A percentile compares a stretch with the other conserved stretches of the same genome.
Evolutionary conservation across 2,329 filamentous ascomycete species (phyloP).

Genomic region (Paraphoma sp.): DNA sequence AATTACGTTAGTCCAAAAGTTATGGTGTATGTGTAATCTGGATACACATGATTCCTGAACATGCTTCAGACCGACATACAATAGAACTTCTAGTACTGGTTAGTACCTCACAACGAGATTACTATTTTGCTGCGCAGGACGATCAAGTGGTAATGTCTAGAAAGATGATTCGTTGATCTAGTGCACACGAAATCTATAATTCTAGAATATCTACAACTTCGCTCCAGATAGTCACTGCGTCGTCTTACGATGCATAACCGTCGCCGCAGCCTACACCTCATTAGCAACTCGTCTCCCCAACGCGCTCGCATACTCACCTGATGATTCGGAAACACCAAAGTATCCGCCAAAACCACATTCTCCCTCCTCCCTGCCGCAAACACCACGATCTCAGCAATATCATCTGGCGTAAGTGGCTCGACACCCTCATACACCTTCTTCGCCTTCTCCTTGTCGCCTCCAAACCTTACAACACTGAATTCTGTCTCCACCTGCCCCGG

Average conservation of each 20-base stretch:
- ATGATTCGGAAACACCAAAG: constrained; percentile 85
- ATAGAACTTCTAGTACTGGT: no score
- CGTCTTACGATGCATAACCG: constrained; percentile 45
- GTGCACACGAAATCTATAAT: constrained; percentile 1
- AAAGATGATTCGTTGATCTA: not conserved
- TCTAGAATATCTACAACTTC: constrained; percentile 4
- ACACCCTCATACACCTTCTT: constrained; percentile 80
- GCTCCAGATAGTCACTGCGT: not conserved
- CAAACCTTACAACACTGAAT: constrained; percentile 87
- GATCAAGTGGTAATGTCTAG: no score
- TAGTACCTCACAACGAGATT: no score
- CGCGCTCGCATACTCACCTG: constrained; percentile 66
- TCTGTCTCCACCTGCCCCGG: constrained; percentile 95
- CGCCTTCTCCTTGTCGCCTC: constrained; percentile 87
- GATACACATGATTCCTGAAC: no score
- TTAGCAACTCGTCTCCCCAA: constrained; percentile 15
- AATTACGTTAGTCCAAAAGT: no score
- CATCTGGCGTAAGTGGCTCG: constrained; percentile 83
- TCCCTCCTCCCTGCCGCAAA: constrained; percentile 84
- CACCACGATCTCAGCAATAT: constrained; percentile 89
- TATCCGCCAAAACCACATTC: constrained; percentile 90
- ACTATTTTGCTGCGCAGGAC: no score
- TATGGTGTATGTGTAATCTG: no score
- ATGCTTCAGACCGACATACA: no score
- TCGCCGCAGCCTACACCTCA: constrained; percentile 39